These are phyloP conservation scores for Ceraceosorus guamensis DNA, from an alignment of 1,284 basidiomycete genomes.

Conservation along the genomic window DNA sequence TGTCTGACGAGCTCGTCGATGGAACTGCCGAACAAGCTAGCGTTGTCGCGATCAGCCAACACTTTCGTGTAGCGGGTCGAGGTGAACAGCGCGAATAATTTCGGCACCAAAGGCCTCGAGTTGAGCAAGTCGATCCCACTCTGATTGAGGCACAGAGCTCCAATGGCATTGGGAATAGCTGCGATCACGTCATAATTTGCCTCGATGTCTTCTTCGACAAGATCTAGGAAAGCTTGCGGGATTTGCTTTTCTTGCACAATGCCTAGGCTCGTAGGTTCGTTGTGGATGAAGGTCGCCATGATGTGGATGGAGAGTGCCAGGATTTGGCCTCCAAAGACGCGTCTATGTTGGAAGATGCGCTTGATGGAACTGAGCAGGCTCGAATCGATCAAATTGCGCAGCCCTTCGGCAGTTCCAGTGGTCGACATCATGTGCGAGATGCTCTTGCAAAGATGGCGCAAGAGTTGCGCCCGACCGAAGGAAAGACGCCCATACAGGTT, in stretches of 20 bases:
- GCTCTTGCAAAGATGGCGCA: constrained; percentile 86
- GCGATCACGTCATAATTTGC: constrained; percentile 65
- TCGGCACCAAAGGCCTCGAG: constrained; percentile 66
- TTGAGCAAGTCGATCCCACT: constrained; percentile 75
- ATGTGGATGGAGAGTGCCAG: constrained; percentile 78
- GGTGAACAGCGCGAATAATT: constrained; percentile 77
- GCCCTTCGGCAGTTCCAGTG: constrained; percentile 77
- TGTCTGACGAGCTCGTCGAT: constrained; percentile 95
- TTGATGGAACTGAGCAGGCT: constrained; percentile 78
- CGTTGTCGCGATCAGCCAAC: constrained; percentile 87
- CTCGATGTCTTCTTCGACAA: constrained; percentile 76
- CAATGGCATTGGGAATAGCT: constrained; percentile 89
- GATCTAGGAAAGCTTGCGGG: constrained; percentile 79
- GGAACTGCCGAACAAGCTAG: constrained; percentile 74
- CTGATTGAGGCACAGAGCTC: constrained; percentile 90
- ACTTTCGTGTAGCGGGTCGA: constrained; percentile 76
- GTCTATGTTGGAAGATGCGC: constrained; percentile 74
- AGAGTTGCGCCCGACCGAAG: constrained; percentile 52
- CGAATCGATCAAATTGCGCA: constrained; percentile 88
- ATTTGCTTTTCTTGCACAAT: constrained; percentile 87
- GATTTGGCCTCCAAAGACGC: constrained; percentile 77
- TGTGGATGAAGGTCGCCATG: constrained; percentile 96
- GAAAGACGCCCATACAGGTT: constrained; percentile 31
- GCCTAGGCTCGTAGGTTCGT: constrained; percentile 87
- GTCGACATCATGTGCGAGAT: constrained; percentile 94